These are phyloP conservation scores for Phytophthora litchii DNA, from an alignment of 352 stramenopile species.

Conservation along the genomic window DNA sequence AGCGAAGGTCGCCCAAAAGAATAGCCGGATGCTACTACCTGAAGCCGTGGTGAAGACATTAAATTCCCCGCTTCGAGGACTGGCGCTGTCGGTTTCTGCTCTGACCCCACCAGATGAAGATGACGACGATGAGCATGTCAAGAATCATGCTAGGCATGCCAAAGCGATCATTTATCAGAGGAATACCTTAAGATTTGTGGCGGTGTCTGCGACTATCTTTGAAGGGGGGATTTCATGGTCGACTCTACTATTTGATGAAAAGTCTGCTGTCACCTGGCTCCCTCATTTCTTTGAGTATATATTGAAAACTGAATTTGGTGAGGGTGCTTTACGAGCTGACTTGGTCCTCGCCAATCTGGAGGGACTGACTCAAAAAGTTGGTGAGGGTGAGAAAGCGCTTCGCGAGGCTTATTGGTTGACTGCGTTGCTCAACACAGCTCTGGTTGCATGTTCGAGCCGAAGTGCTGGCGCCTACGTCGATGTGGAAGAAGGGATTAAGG, in stretches of 20 bases:
- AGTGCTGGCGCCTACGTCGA: conserved; percentile 15
- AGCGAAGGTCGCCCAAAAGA: conserved; percentile 33
- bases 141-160: conserved; percentile 15
- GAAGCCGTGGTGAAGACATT: conserved; percentile 29
- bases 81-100: conserved; percentile 35
- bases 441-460: conserved; percentile 35
- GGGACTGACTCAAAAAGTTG: conserved; percentile 2
- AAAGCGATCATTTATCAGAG: conserved; percentile 42
- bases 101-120: conserved; percentile 19
- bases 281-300: conserved; percentile 44
- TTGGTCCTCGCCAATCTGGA: conserved; percentile 30
- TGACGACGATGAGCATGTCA: conserved; percentile 11
- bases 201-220: conserved; percentile 24
- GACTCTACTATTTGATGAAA: conserved; percentile 26
- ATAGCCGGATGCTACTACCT: conserved; percentile 27
- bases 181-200: conserved; percentile 36
- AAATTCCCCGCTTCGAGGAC: conserved; percentile 29
- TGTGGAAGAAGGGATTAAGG: not conserved
- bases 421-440: conserved; percentile 47
- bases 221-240: conserved; percentile 30
- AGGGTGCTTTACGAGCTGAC: conserved; percentile 20
- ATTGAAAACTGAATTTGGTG: conserved; percentile 31
- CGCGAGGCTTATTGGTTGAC: conserved; percentile 42
- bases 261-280: conserved; percentile 34
- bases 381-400: conserved; percentile 10